Conservation (phyloP, 2,329 filamentous ascomycete genomes). For the Aureobasidium uvarum region DNA sequence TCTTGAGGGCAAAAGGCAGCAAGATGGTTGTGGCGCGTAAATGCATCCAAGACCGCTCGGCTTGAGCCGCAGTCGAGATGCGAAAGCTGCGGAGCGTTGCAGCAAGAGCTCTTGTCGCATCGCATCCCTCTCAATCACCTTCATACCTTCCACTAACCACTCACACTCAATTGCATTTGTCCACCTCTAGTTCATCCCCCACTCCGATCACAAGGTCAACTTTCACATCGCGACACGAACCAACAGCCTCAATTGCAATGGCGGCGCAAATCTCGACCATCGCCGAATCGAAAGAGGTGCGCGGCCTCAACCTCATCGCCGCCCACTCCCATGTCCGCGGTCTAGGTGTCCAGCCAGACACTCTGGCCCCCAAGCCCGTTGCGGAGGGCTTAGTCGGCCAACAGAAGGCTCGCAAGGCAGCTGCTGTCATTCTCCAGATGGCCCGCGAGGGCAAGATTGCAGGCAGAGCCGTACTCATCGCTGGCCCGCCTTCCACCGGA, state of each 20-base stretch:
- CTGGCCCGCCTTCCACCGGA: conserved; percentile 92
- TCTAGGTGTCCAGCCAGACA: conserved; percentile 87
- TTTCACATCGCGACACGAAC: neutral
- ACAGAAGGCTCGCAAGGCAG: conserved; percentile 93
- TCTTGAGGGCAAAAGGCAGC: neutral
- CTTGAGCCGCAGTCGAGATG: conserved; percentile 10
- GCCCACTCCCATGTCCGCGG: conserved; percentile 98
- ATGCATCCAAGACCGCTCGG: neutral
- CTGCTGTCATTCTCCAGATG: conserved; percentile 96
- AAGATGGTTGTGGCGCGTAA: neutral
- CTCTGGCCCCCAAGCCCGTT: conserved; percentile 76
- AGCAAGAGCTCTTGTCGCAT: conserved; percentile 8
- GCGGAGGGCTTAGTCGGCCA: conserved; percentile 96
- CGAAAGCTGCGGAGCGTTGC: conserved; percentile 11
- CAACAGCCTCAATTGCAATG: conserved; percentile 3
- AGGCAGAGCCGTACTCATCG: conserved; percentile 88
- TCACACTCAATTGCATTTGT: neutral
- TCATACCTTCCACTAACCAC: neutral
- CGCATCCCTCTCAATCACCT: neutral
- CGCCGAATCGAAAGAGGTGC: conserved; percentile 92
- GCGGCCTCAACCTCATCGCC: conserved; percentile 94
- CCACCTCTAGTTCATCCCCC: neutral
- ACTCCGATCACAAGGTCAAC: neutral
- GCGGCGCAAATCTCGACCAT: conserved; percentile 66
- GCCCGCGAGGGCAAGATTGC: conserved; percentile 99